Base-by-base conservation (phyloP, 305 asterid species). In the Striga hermonthica region DNA sequence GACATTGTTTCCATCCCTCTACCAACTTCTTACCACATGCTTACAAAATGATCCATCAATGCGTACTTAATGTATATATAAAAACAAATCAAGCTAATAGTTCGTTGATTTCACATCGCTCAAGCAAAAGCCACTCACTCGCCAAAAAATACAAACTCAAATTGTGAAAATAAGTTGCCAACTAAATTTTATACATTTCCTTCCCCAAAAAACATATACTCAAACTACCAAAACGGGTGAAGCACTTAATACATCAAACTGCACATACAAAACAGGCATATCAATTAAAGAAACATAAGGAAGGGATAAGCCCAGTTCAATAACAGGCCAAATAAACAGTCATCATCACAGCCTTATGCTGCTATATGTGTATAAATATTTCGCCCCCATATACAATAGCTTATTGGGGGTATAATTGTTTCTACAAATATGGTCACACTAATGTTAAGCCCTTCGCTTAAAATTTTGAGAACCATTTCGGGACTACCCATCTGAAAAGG, bases 241-340 rank as follows among this genome's bases (percentile, higher is more conserved):
- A 8, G 2, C 5, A 43, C 3, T 6, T 44, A 9, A 12, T 57
- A 48, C 57, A 12, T 14, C 4, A 12, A 4, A n/a, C 0, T 5
- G 28, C 16, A 49, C 13, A 48, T 4, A n/a, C n/a, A n/a, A 6
- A 13, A 13, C 6, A 6, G 15, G 4, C 15, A 13, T 5, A 4
- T 11, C 40, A 52, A 43, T 69, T 52, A 52, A 54, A 70, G 43
- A 9, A 68, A n/a, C 71, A 59, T 45, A 45, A 40, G 38, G 47
- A 67, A 62, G 9, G 28, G 52, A 54, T 49, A 15, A 9, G 40
- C 34, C 15, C 7, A 22, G 47, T 48, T 65, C 62, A 45, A n/a
- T n/a, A n/a, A n/a, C n/a, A n/a, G n/a, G n/a, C n/a, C n/a, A n/a
- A n/a, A n/a, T n/a, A n/a, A n/a, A n/a, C n/a, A n/a, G n/a, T n/a